These are phyloP conservation scores for Colletotrichum orchidophilum DNA, from an alignment of 2,329 filamentous ascomycete genomes.

Conservation along the genomic window DNA sequence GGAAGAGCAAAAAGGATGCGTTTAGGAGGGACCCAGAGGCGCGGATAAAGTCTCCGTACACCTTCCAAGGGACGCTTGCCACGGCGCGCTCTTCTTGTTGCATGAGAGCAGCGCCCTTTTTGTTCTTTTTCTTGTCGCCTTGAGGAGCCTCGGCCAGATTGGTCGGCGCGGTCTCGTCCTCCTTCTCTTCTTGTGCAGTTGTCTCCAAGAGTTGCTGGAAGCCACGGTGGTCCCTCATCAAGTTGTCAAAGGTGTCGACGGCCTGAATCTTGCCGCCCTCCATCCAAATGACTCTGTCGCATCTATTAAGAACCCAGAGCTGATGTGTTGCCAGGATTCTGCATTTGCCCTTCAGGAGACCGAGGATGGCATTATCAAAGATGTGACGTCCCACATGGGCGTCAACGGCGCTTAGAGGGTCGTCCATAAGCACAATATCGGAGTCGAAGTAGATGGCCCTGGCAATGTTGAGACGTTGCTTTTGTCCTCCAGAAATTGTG, in stretches of 20 bases:
- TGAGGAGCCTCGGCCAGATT: slow-evolving; percentile 51
- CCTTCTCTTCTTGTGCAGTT: slow-evolving; percentile 76
- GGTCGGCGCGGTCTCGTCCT: slow-evolving; percentile 58
- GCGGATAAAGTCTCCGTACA: slow-evolving; percentile 80
- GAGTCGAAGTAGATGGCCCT: slow-evolving; percentile 78
- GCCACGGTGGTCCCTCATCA: slow-evolving; percentile 80
- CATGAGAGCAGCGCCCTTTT: slow-evolving; percentile 73
- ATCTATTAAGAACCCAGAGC: slow-evolving; percentile 89
- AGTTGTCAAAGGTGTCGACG: slow-evolving; percentile 87
- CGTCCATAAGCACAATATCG: slow-evolving; percentile 75
- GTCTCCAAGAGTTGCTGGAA: slow-evolving; percentile 89
- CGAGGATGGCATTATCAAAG: slow-evolving; percentile 94
- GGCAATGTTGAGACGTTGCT: slow-evolving; percentile 94
- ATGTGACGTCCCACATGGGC: slow-evolving; percentile 78
- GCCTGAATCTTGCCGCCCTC: slow-evolving; percentile 85
- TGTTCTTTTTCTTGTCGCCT: slow-evolving; percentile 61
- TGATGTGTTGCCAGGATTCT: slow-evolving; percentile 94
- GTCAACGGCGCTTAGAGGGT: slow-evolving; percentile 75
- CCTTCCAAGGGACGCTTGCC: slow-evolving; percentile 79
- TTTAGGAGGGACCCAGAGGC: slow-evolving; percentile 79
- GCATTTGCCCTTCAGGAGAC: slow-evolving; percentile 87
- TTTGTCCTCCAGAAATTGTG: slow-evolving; percentile 94
- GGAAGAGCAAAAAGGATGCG: slow-evolving; percentile 68
- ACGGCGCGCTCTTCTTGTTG: slow-evolving; percentile 76
- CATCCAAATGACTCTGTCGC: slow-evolving; percentile 94